Conservation (phyloP, 768 basidiomycete species). For the Amanita pseudoporphyria region DNA sequence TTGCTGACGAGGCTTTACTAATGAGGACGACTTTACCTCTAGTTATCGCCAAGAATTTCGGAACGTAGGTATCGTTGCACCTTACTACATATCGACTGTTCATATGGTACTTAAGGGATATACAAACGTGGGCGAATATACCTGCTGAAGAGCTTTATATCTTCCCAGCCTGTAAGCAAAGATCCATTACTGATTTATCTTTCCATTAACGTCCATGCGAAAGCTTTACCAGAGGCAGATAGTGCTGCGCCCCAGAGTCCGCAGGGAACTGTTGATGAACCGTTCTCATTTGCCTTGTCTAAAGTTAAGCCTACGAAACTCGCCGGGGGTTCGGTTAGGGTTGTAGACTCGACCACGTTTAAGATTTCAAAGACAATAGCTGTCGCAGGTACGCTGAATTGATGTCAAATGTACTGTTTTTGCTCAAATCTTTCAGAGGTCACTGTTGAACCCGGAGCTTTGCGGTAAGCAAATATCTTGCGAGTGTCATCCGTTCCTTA, state of each 20-base stretch:
- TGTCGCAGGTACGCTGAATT: slow-evolving; percentile 23
- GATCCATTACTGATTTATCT: not conserved
- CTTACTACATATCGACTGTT: not conserved
- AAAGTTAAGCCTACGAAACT: slow-evolving; percentile 32
- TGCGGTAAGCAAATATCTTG: slow-evolving; percentile 25
- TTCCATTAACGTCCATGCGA: not conserved
- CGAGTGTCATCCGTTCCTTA: not conserved
- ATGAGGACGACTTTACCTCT: slow-evolving; percentile 4
- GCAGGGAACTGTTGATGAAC: slow-evolving; percentile 32
- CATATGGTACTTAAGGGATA: slow-evolving; percentile 11
- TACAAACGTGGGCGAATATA: slow-evolving; percentile 31
- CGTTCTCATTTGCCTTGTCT: slow-evolving; percentile 41
- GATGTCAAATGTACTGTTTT: too few species aligned
- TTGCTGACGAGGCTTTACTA: not conserved
- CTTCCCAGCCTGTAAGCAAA: slow-evolving; percentile 33
- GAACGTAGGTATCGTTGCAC: slow-evolving; percentile 16
- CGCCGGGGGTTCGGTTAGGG: slow-evolving; percentile 39
- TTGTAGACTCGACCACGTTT: slow-evolving; percentile 45
- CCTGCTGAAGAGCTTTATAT: slow-evolving; percentile 41
- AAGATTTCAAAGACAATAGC: slow-evolving; percentile 41
- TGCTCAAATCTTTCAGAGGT: slow-evolving; percentile 26
- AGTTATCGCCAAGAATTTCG: slow-evolving; percentile 46
- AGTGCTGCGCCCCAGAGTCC: slow-evolving; percentile 28
- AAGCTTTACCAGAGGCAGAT: slow-evolving; percentile 27
- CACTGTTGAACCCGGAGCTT: slow-evolving; percentile 46